These are phyloP conservation scores for Salix purpurea DNA, from an alignment of 345 rosid species.

Conservation along the genomic window DNA sequence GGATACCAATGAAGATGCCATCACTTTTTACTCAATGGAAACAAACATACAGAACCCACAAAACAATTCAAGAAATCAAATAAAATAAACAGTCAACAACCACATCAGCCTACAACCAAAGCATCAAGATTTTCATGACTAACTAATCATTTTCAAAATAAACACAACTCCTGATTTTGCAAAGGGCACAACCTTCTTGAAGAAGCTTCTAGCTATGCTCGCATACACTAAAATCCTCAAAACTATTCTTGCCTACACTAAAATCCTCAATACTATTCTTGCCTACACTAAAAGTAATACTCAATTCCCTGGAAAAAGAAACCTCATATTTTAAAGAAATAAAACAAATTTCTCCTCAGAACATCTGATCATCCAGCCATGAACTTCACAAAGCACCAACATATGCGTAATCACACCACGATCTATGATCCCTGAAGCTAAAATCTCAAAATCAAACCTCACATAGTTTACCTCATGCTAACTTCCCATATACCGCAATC, in stretches of 20 bases:
- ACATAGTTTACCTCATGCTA: not conserved
- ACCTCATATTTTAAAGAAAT: not conserved
- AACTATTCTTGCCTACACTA: not conserved
- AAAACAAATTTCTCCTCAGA: not conserved
- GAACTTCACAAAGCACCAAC: not conserved
- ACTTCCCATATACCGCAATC: not conserved
- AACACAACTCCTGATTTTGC: not conserved
- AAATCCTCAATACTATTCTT: not conserved
- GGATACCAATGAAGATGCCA: not conserved
- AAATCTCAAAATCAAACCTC: not conserved
- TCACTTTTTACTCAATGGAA: not conserved
- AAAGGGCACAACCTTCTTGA: not conserved
- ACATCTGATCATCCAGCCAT: not conserved
- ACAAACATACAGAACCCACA: not conserved
- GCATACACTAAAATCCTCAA: not conserved
- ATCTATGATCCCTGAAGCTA: not conserved
- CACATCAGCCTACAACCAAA: not conserved
- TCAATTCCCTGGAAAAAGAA: not conserved
- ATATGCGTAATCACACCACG: not conserved
- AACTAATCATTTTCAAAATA: not conserved
- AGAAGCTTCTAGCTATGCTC: not conserved
- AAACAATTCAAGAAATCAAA: not conserved
- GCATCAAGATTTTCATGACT: conserved; percentile 4
- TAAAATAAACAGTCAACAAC: not conserved
- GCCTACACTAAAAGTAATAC: not conserved